These are phyloP conservation scores for Botrytis porri DNA, from an alignment of 2,329 filamentous ascomycete genomes.

Conservation along the genomic window DNA sequence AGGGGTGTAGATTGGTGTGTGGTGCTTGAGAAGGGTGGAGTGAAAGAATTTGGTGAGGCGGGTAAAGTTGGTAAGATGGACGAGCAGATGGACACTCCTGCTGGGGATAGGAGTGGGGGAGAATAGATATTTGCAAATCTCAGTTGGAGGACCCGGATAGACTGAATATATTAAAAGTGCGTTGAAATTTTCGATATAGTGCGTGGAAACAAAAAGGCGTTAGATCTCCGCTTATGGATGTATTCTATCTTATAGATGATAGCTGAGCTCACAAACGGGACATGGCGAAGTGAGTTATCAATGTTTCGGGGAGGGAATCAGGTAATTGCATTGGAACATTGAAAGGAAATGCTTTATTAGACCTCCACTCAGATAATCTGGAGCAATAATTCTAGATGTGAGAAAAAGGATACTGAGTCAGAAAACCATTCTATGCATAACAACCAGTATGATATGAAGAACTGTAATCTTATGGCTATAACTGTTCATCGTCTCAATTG, in stretches of 20 bases:
- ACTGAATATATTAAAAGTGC: background rate
- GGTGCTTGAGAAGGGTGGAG: slow-evolving; percentile 33
- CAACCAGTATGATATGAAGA: background rate
- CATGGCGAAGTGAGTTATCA: background rate
- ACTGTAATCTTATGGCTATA: background rate
- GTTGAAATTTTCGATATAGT: background rate
- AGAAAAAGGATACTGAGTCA: background rate
- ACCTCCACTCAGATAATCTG: background rate
- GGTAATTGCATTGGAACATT: background rate
- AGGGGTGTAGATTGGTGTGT: slow-evolving; percentile 51
- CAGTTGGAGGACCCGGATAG: too few species aligned
- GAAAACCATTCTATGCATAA: background rate
- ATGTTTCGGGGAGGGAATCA: background rate
- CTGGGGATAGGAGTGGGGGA: background rate
- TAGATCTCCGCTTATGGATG: background rate
- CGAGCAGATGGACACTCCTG: background rate
- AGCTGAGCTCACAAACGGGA: background rate
- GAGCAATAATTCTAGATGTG: background rate
- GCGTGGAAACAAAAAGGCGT: background rate
- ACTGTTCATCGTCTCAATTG: background rate
- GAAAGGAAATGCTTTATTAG: background rate
- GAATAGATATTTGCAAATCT: background rate
- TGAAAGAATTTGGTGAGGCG: slow-evolving; percentile 28
- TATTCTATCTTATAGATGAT: background rate
- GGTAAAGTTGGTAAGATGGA: slow-evolving; percentile 17